Evolutionary conservation across 306 rosid species (phyloP).

Genomic region (Lupinus albus): DNA sequence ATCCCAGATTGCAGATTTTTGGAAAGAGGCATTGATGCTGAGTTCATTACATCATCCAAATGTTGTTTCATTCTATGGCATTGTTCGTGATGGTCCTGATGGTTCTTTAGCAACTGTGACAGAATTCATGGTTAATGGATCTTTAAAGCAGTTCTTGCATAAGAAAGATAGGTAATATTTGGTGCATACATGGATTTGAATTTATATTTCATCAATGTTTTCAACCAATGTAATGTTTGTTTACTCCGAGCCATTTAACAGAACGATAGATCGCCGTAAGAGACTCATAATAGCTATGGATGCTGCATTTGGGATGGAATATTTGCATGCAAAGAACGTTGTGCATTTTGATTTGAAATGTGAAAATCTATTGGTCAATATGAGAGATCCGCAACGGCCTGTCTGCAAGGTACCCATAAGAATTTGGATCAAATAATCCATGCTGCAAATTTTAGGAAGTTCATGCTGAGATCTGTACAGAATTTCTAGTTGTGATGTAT

Average conservation of each 20-base stretch:
- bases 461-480: conserved; percentile 1
- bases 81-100: conserved; percentile 99
- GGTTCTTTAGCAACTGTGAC: conserved; percentile 97
- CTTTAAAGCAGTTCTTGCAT: conserved; percentile 94
- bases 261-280: conserved; percentile 98
- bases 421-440: neutral
- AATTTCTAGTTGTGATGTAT: neutral
- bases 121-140: conserved; percentile 98
- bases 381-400: conserved; percentile 99
- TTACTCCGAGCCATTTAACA: conserved; percentile 51
- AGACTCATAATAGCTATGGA: conserved; percentile 98
- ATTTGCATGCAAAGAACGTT: conserved; percentile 90
- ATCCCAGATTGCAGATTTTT: conserved; percentile 88
- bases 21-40: conserved; percentile 97
- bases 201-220: conserved; percentile 30
- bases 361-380: conserved; percentile 91
- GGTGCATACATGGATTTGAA: neutral
- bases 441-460: conserved; percentile 11
- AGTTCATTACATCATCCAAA: conserved; percentile 98
- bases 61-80: conserved; percentile 96
- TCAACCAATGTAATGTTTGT: conserved; percentile 14
- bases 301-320: conserved; percentile 99
- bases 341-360: conserved; percentile 99
- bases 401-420: conserved; percentile 81
- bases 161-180: conserved; percentile 91